Conservation (phyloP, 768 basidiomycete genomes). For the Agaricus blazei region DNA sequence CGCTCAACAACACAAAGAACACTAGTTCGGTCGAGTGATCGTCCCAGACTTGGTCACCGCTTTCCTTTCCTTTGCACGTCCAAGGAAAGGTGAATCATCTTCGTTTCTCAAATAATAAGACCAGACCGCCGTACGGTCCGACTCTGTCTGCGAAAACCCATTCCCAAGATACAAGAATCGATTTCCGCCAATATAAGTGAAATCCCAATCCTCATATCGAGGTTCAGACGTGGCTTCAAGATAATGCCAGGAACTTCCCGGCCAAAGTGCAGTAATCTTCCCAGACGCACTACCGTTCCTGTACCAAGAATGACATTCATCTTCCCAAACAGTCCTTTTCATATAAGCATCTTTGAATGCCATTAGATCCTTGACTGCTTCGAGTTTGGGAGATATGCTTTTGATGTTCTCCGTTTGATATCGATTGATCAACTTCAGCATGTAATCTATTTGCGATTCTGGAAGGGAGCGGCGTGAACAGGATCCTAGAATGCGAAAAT, state of each 20-base stretch:
- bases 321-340: constrained; percentile 22
- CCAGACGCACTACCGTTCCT: constrained; percentile 18
- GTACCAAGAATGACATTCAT: constrained; percentile 27
- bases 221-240: constrained; percentile 22
- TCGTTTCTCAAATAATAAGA: constrained; percentile 20
- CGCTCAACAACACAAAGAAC: too few relatives aligned
- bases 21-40: not conserved
- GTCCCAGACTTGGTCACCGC: constrained; percentile 5
- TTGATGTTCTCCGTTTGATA: too few relatives aligned
- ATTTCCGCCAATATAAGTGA: constrained; percentile 21
- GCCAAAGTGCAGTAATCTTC: constrained; percentile 22
- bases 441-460: too few relatives aligned
- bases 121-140: constrained; percentile 22
- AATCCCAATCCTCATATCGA: constrained; percentile 26
- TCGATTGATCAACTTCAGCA: too few relatives aligned
- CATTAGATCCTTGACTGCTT: not conserved
- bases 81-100: constrained; percentile 16
- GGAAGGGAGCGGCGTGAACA: too few relatives aligned
- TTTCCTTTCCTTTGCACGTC: constrained; percentile 13
- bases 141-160: constrained; percentile 25
- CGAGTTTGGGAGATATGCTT: too few relatives aligned
- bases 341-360: constrained; percentile 25
- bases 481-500: too few relatives aligned
- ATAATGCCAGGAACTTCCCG: constrained; percentile 26
- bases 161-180: constrained; percentile 25